These are phyloP conservation scores for Lepidium aucheri DNA, from an alignment of 345 rosid species.

Conservation along the genomic window DNA sequence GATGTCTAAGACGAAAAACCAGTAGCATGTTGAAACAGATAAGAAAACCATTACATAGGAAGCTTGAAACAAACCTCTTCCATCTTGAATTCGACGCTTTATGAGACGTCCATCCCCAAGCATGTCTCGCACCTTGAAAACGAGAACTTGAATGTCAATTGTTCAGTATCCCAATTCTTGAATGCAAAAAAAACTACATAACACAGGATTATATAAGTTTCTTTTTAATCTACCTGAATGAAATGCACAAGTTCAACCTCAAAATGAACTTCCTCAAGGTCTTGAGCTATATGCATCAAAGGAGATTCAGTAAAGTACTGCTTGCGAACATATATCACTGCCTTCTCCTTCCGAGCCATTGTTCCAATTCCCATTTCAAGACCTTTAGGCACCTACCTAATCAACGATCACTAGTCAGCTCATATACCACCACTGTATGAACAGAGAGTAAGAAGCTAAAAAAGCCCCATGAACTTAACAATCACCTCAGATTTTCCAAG, in stretches of 20 bases:
- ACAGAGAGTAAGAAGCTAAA: neutral
- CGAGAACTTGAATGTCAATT: constrained; percentile 20
- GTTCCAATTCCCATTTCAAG: constrained; percentile 97
- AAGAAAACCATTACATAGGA: neutral
- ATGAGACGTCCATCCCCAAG: constrained; percentile 96
- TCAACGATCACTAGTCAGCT: constrained; percentile 14
- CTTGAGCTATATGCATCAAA: constrained; percentile 50
- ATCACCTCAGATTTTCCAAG: constrained; percentile 89
- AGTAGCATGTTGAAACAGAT: neutral
- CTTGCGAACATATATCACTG: constrained; percentile 66
- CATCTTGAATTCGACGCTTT: constrained; percentile 82
- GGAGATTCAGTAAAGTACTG: constrained; percentile 68
- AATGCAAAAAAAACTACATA: neutral
- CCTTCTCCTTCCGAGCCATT: constrained; percentile 83
- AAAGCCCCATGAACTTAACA: neutral
- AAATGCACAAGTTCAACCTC: constrained; percentile 91
- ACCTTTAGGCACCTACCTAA: constrained; percentile 80
- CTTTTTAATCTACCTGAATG: constrained; percentile 50
- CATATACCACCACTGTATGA: neutral
- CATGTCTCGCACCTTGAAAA: constrained; percentile 84
- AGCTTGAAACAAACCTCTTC: constrained; percentile 51
- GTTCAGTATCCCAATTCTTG: neutral
- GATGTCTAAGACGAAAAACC: neutral
- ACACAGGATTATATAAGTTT: neutral
- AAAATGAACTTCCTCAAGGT: constrained; percentile 79